Conservation (phyloP, 352 stramenopile genomes). For the Lagenidium sp. region DNA sequence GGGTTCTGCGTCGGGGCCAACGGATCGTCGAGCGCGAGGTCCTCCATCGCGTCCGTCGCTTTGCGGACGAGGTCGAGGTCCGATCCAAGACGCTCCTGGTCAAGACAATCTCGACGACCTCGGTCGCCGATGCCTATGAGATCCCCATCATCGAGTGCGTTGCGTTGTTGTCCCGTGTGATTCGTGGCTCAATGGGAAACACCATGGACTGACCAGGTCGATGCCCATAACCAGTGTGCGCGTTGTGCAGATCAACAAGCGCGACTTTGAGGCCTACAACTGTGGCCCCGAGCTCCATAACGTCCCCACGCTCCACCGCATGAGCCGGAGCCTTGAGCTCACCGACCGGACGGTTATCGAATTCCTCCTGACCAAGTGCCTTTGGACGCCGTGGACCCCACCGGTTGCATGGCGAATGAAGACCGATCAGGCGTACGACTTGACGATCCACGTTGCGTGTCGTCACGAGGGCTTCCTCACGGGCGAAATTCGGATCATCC, state of each 20-base stretch:
- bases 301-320: constrained; percentile 14
- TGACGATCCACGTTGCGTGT: constrained; percentile 32
- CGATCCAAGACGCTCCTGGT: constrained; percentile 52
- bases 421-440: constrained; percentile 52
- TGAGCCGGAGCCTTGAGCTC: constrained; percentile 14
- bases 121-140: constrained; percentile 37
- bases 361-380: constrained; percentile 16
- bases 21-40: constrained; percentile 42
- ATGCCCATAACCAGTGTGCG: constrained; percentile 45
- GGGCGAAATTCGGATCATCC: constrained; percentile 34
- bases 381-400: constrained; percentile 47
- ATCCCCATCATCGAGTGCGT: constrained; percentile 44
- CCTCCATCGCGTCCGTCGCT: constrained; percentile 23
- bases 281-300: constrained; percentile 15
- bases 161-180: constrained; percentile 1
- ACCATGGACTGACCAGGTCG: no score
- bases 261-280: constrained; percentile 22
- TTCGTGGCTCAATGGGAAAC: no score
- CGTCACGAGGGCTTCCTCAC: constrained; percentile 44
- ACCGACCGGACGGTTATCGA: constrained; percentile 12
- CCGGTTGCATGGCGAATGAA: constrained; percentile 54
- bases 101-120: constrained; percentile 50
- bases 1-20: constrained; percentile 33
- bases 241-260: constrained; percentile 40
- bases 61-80: constrained; percentile 41